Base-by-base conservation (phyloP, 2,329 filamentous ascomycete genomes). In the Penicillium aurantiogriseum region DNA sequence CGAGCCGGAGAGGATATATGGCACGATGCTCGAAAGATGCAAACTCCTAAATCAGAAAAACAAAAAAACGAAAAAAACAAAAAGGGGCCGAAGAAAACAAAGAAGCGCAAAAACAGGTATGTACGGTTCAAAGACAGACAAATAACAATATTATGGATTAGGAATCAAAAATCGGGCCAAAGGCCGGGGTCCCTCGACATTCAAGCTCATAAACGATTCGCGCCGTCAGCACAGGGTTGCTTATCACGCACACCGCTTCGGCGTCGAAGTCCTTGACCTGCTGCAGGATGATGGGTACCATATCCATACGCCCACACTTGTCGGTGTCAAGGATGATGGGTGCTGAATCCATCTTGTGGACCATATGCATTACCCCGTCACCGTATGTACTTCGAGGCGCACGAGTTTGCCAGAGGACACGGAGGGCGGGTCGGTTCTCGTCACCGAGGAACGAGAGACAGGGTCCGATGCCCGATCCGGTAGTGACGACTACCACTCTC, bases 111-210 rank as follows among this genome's bases (percentile, higher is more conserved):
- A 38, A 55, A 44, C 23, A 57, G 25, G 36, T 51, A 60, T 42
- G 31, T 19, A n/a, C 50, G 17, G 15, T 27, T 7, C 6, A 4
- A 6, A 38, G 53, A 50, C 44, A 15, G 25, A 33, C 48, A 56
- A 49, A 50, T 62, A 31, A 46, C 29, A 50, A 47, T 3, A n/a
- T 19, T 10, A 27, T 4, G 5, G 17, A 56, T 71, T 69, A 85
- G 43, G 83, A 85, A 73, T 92, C 89, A 76, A 87, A 92, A 65
- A 92, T 89, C 9, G 89, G 87, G 7, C 89, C 89, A 74, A 83
- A 91, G 9, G 88, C 87, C 2, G 84, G 80, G 8, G 91, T 73
- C 0, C 88, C 87, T 54, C 86, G 79, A 38, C 79, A 80, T 74
- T 91, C 87, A 50, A 92, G 75, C 9, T 82, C 86, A 69, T 86